Base-by-base conservation (phyloP, 2,329 filamentous ascomycete species). In the Fusarium sp. region DNA sequence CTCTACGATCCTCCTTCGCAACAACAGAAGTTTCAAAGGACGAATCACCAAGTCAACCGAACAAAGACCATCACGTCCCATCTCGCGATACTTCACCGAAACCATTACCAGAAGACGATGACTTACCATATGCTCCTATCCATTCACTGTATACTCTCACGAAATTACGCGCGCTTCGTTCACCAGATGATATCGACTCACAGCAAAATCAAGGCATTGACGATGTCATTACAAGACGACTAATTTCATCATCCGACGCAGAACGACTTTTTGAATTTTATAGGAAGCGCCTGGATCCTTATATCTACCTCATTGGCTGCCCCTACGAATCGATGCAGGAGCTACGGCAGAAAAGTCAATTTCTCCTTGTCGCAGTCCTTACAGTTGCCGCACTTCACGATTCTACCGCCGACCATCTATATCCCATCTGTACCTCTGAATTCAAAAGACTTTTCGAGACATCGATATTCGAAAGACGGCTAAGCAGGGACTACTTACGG, bases 381-480 rank as follows among this genome's bases (percentile, higher is more conserved):
- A 87, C 87, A 0, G 87, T 90, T 5, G 85, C 87, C 1, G 86
- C 87, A 0, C 79, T 90, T 1, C 88, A 90, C 69, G 86, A 88
- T 37, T 83, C 85, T 0, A 82, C 84, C 42, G 83, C 84, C 22
- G 85, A 86, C n/a, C 80, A 81, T 13, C 81, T 87, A 9, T 84
- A 89, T 44, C 83, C 84, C 8, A 77, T 81, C 2, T 89, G 87
- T 73, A 87, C 84, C 70, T 79, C 81, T 16, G 87, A 89, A 65
- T 87, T 89, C 61, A 84, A 86, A 2, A 81, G 85, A 0, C 79
- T 89, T 2, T 85, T 89, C 62, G 84, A 87, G 11, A 83, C 78
- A 7, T 80, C 79, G 2, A 77, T 82, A 65, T 81, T 82, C 45
- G 79, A 81, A 49, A 73, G 80, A 4, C 75, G 75, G 0, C 75